phyloP scores from a whole-genome alignment of 1,284 basidiomycete species.

The Golubevia pallescens region DNA sequence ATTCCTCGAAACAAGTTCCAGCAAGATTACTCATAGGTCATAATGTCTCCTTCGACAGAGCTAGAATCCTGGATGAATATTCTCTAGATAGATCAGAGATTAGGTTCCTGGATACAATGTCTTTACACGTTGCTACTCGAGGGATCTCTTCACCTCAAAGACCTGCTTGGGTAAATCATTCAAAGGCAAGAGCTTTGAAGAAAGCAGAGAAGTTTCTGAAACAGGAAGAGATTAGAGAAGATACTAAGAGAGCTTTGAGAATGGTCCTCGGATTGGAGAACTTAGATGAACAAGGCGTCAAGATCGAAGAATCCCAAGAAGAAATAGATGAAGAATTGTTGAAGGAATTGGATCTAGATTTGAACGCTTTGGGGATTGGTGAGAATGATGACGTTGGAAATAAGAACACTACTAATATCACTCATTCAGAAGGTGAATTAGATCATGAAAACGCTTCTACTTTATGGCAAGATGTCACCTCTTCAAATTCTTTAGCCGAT shows the following conservation, averaged over 20 bases:
- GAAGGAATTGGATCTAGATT: background rate
- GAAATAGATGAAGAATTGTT: background rate
- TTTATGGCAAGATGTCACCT: constrained; percentile 88
- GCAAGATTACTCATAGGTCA: constrained; percentile 85
- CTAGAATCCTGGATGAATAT: constrained; percentile 85
- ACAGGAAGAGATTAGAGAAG: background rate
- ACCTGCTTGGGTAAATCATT: constrained; percentile 86
- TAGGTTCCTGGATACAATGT: constrained; percentile 93
- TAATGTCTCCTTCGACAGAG: constrained; percentile 93
- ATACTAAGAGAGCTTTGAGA: background rate
- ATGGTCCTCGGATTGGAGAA: background rate
- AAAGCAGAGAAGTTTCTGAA: background rate
- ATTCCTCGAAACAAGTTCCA: constrained; percentile 13
- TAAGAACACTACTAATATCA: background rate
- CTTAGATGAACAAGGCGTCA: background rate
- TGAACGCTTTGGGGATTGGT: background rate
- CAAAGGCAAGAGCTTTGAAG: constrained; percentile 67
- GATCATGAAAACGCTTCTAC: constrained; percentile 5
- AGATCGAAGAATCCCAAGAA: background rate
- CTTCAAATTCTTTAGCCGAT: constrained; percentile 88
- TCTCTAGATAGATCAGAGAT: constrained; percentile 73
- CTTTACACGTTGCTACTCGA: constrained; percentile 89
- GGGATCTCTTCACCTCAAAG: constrained; percentile 95
- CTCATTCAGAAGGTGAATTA: background rate
- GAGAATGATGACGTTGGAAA: background rate